phyloP scores from a whole-genome alignment of 192 early-diverging fungal genomes.

The Coemansia aciculifera region DNA sequence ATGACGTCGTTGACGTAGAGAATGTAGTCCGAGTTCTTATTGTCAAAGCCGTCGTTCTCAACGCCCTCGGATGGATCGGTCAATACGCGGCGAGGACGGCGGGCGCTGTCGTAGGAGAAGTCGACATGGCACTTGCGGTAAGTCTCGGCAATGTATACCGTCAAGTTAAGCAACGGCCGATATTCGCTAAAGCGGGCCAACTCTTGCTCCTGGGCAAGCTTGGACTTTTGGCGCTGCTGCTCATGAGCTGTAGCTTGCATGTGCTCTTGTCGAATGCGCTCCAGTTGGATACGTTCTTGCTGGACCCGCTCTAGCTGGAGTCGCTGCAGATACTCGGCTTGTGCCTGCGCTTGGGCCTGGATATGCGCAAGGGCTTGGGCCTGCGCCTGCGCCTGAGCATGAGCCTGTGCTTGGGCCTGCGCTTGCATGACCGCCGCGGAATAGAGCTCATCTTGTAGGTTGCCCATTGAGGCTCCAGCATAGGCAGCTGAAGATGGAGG shows the following conservation, averaged over 20 bases:
- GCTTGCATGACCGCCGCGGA: slow-evolving; percentile 8
- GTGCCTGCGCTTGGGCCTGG: slow-evolving; percentile 24
- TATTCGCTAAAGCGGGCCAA: slow-evolving; percentile 38
- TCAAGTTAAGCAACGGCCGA: slow-evolving; percentile 60
- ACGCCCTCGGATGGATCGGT: slow-evolving; percentile 92
- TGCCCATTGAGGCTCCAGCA: neutral
- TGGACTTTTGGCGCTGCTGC: slow-evolving; percentile 37
- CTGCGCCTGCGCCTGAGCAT: slow-evolving; percentile 18
- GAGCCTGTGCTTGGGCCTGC: slow-evolving; percentile 17
- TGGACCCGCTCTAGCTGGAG: slow-evolving; percentile 29
- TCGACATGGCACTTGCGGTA: slow-evolving; percentile 79
- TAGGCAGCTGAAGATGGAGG: slow-evolving; percentile 8
- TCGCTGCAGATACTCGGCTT: slow-evolving; percentile 37
- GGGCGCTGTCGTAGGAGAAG: slow-evolving; percentile 74
- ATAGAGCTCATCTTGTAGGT: slow-evolving; percentile 17
- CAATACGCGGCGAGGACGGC: slow-evolving; percentile 86
- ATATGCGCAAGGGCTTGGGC: slow-evolving; percentile 22
- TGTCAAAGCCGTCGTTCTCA: slow-evolving; percentile 91
- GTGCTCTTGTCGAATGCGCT: slow-evolving; percentile 17
- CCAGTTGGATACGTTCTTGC: slow-evolving; percentile 31
- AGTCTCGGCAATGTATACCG: slow-evolving; percentile 65
- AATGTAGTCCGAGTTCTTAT: slow-evolving; percentile 95
- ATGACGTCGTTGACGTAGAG: slow-evolving; percentile 95
- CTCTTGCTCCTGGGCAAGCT: slow-evolving; percentile 42
- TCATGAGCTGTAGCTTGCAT: slow-evolving; percentile 18